Base-by-base conservation (phyloP, 345 rosid species). In the Gossypium bickii region DNA sequence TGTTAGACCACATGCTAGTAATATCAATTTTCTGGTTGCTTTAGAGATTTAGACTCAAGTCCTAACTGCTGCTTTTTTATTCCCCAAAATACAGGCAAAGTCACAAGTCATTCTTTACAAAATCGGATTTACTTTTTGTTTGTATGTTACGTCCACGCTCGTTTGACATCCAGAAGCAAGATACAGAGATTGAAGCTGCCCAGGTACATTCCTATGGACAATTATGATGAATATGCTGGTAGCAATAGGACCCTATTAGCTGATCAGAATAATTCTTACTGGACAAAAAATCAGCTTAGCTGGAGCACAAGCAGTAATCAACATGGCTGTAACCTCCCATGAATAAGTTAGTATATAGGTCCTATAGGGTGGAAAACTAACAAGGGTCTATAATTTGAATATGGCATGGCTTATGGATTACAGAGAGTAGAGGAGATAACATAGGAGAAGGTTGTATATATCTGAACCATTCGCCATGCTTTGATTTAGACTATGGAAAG, bases 81-180 rank as follows among this genome's bases (percentile, higher is more conserved):
- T 60, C 17, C 29, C 27, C 68, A 34, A 9, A 56, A 29, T 45
- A 13, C 80, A 90, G 96, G 80, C 91, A 90, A 84, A 87, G 85
- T 77, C 96, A 89, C 83, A 58, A 52, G 25, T 68, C 86, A 20
- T 85, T 89, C 79, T 86, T 78, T 4, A n/a, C 71, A 65, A 90
- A 89, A 82, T 81, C 96, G 1, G 91, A 89, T 77, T 44, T 90
- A 48, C 79, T 90, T 45, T 89, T 90, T 9, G 70, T 89, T 20
- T 90, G 93, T 80, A 75, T 79, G 83, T 75, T 90, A 74, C 82
- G 29, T 2, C 89, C 96, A 6, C 75, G 10, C 16, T 79, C 87
- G 64, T 77, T 47, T 53, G 78, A 82, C 45, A 91, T 91, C 74
- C 71, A 66, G 66, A 83, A 75, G 65, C 93, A 90, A 75, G 86